phyloP scores from a whole-genome alignment of 495 filamentous ascomycete genomes.

The Trichoderma reesei region DNA sequence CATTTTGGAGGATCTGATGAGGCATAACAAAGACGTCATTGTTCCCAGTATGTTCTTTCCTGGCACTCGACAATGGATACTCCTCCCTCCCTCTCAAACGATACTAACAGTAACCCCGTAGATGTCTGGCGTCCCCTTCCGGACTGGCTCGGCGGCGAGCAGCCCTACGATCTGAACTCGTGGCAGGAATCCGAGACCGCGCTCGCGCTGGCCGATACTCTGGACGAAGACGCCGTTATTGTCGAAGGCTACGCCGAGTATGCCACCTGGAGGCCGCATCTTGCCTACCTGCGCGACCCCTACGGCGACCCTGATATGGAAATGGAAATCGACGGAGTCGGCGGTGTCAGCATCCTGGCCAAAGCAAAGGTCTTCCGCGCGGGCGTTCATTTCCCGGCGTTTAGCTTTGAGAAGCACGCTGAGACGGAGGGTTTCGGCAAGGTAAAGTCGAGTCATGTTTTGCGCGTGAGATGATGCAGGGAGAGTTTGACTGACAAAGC shows the following conservation, averaged over 20 bases:
- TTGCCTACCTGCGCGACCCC: conserved; percentile 93
- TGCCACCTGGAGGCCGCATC: conserved; percentile 94
- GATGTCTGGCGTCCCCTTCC: conserved; percentile 98
- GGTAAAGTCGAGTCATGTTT: conserved; percentile 38
- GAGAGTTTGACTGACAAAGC: background rate
- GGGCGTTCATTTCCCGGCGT: conserved; percentile 95
- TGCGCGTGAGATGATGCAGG: conserved; percentile 17
- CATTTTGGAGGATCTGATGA: conserved; percentile 95
- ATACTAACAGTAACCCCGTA: conserved; percentile 22
- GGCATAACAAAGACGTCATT: conserved; percentile 97
- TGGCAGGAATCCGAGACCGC: conserved; percentile 99
- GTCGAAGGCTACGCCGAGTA: conserved; percentile 99
- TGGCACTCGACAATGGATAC: background rate
- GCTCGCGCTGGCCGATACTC: conserved; percentile 80
- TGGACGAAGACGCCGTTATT: conserved; percentile 98
- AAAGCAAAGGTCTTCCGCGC: conserved; percentile 92
- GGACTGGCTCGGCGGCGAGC: conserved; percentile 98
- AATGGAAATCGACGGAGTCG: conserved; percentile 98
- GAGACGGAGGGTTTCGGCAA: conserved; percentile 99
- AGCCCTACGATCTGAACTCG: conserved; percentile 97
- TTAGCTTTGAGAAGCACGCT: conserved; percentile 97
- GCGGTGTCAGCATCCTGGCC: conserved; percentile 92
- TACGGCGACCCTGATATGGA: conserved; percentile 99
- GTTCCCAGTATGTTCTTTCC: conserved; percentile 74
- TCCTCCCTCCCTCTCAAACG: too few species aligned